Conservation (phyloP, 352 stramenopile species). For the Phytophthora agathidicida region DNA sequence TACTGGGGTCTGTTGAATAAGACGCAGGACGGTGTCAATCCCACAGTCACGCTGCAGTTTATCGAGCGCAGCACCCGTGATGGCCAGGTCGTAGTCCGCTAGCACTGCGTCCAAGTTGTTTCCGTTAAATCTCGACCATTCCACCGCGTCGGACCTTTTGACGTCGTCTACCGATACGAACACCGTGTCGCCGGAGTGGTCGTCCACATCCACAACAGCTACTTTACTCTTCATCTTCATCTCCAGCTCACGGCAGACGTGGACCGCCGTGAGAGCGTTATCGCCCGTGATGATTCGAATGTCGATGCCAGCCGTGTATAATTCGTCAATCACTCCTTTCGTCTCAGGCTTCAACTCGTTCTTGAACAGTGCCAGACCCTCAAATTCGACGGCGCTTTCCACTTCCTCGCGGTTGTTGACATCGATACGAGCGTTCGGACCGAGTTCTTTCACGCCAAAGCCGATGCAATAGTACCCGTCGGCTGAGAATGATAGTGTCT, state of each 20-base stretch:
- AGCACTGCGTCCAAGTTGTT: constrained; percentile 35
- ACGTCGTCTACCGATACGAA: constrained; percentile 46
- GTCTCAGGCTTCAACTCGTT: constrained; percentile 85
- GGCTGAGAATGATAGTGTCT: constrained; percentile 47
- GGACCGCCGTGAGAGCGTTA: constrained; percentile 56
- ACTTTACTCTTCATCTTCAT: constrained; percentile 49
- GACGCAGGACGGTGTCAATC: constrained; percentile 36
- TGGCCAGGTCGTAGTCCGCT: constrained; percentile 40
- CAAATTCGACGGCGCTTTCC: constrained; percentile 64
- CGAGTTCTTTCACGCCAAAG: constrained; percentile 41
- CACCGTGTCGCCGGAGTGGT: constrained; percentile 12
- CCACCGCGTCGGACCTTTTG: constrained; percentile 25
- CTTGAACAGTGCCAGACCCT: constrained; percentile 82
- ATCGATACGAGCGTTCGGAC: constrained; percentile 8
- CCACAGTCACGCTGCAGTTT: constrained; percentile 31
- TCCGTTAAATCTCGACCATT: constrained; percentile 38
- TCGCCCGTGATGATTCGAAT: constrained; percentile 86
- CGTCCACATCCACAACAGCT: constrained; percentile 49
- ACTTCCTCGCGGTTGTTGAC: constrained; percentile 43
- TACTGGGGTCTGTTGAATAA: constrained; percentile 48
- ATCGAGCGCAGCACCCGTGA: constrained; percentile 55
- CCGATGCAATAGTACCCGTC: constrained; percentile 75
- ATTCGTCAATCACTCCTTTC: constrained; percentile 61
- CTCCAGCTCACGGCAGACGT: constrained; percentile 45
- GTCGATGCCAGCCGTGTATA: constrained; percentile 67